These are phyloP conservation scores for Ophiostoma ulmi DNA, from an alignment of 2,329 filamentous ascomycete species.

Conservation along the genomic window DNA sequence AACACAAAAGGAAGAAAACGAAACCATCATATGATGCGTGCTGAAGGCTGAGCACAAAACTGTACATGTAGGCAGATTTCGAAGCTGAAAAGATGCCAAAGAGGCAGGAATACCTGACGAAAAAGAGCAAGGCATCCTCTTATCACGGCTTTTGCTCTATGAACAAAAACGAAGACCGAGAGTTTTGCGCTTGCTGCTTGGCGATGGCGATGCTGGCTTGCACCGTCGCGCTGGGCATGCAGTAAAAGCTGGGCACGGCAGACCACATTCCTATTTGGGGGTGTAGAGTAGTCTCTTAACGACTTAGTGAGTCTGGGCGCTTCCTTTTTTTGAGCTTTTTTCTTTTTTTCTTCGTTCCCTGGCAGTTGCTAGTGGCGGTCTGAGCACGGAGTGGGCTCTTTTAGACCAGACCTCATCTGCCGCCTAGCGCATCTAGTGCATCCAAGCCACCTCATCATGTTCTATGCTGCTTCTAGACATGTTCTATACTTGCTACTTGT, in stretches of 20 bases:
- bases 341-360: background rate
- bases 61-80: too few species aligned
- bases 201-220: conserved; percentile 8
- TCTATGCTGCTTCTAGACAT: conserved; percentile 7
- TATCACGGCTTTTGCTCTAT: background rate
- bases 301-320: background rate
- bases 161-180: background rate
- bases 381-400: background rate
- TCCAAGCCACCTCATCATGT: background rate
- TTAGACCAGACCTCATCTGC: background rate
- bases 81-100: too few species aligned
- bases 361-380: background rate
- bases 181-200: background rate
- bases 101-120: background rate
- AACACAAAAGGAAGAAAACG: background rate
- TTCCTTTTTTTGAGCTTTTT: background rate
- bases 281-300: background rate
- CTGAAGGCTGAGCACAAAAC: background rate
- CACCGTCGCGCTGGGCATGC: conserved; percentile 8
- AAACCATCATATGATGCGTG: background rate
- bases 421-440: background rate
- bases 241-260: background rate
- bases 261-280: conserved; percentile 7
- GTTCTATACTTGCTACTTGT: background rate
- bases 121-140: background rate